Conservation (phyloP, 1,284 basidiomycete species). For the Tetrapyrgos nigripes region DNA sequence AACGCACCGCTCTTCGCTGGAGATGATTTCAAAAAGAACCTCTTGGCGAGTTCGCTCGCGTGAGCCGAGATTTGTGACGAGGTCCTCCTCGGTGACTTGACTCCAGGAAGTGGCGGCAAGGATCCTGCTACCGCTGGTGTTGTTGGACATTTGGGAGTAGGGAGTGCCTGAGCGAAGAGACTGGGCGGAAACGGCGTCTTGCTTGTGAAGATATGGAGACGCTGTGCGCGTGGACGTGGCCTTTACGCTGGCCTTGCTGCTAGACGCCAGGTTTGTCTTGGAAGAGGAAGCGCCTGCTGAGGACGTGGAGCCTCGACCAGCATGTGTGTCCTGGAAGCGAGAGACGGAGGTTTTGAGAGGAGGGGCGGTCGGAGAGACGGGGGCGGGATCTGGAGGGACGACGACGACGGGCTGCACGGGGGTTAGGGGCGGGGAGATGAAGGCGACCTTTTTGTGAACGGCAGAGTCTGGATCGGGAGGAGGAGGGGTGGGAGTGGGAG, state of each 20-base stretch:
- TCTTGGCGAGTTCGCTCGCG: conserved; percentile 96
- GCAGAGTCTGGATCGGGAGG: conserved; percentile 45
- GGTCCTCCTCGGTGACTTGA: conserved; percentile 93
- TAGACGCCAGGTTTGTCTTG: conserved; percentile 47
- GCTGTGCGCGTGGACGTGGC: conserved; percentile 66
- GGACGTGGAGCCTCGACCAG: conserved; percentile 71
- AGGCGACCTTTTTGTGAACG: conserved; percentile 82
- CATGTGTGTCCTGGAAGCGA: conserved; percentile 75
- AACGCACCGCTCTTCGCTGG: conserved; percentile 91
- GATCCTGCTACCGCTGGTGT: conserved; percentile 72
- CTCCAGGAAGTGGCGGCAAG: conserved; percentile 91
- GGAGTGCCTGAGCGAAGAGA: conserved; percentile 81
- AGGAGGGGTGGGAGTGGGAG: conserved; percentile 12
- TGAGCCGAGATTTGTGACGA: conserved; percentile 91
- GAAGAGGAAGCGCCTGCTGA: conserved; percentile 53
- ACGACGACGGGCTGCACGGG: conserved; percentile 41
- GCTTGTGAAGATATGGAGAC: conserved; percentile 67
- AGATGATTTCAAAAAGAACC: conserved; percentile 97
- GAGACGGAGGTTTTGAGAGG: conserved; percentile 70
- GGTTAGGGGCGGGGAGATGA: conserved; percentile 79
- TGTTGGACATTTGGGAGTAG: conserved; percentile 75
- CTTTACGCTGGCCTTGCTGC: conserved; percentile 43
- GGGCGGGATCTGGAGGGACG: conserved; percentile 41
- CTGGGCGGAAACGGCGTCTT: conserved; percentile 59
- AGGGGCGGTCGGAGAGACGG: conserved; percentile 44